These are phyloP conservation scores for Aspergillus glaucus DNA, from an alignment of 2,329 filamentous ascomycete genomes.

Conservation along the genomic window DNA sequence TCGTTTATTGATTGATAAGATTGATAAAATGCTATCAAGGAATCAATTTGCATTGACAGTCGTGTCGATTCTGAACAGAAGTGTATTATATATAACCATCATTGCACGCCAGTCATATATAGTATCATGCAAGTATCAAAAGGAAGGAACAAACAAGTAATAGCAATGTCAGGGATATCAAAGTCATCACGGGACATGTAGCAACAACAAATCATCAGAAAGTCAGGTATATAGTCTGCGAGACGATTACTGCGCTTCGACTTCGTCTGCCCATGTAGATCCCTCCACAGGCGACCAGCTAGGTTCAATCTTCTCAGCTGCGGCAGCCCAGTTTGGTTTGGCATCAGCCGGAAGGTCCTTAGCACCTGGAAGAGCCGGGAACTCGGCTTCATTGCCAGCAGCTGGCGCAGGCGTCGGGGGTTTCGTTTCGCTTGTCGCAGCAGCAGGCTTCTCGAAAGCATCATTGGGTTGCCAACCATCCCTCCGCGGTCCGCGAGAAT, in stretches of 20 bases:
- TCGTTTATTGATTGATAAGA: background rate
- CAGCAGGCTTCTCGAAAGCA: constrained; percentile 5
- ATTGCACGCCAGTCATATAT: too few species aligned
- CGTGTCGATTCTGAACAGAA: background rate
- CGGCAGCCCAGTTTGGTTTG: background rate
- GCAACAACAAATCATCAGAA: background rate
- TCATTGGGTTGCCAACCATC: constrained; percentile 8
- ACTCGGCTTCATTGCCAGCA: constrained; percentile 27
- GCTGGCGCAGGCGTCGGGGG: constrained; percentile 13
- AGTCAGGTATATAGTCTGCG: background rate
- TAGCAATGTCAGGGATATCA: background rate
- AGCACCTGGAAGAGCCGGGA: constrained; percentile 28
- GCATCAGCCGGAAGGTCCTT: constrained; percentile 13
- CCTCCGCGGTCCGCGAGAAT: constrained; percentile 18
- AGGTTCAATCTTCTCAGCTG: constrained; percentile 18
- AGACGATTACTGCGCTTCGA: constrained; percentile 18
- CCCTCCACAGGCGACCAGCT: constrained; percentile 21
- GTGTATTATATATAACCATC: background rate
- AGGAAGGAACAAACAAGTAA: background rate
- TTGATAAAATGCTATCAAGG: background rate
- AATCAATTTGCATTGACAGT: background rate
- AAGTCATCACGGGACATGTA: background rate
- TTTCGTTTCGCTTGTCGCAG: constrained; percentile 8
- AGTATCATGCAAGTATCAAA: background rate
- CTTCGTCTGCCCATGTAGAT: constrained; percentile 28